Percentiles rank a stretch among this genome's conserved stretches.
These are phyloP conservation scores for Venturia effusa DNA, from an alignment of 2,329 filamentous ascomycete species.

Conservation along the genomic window DNA sequence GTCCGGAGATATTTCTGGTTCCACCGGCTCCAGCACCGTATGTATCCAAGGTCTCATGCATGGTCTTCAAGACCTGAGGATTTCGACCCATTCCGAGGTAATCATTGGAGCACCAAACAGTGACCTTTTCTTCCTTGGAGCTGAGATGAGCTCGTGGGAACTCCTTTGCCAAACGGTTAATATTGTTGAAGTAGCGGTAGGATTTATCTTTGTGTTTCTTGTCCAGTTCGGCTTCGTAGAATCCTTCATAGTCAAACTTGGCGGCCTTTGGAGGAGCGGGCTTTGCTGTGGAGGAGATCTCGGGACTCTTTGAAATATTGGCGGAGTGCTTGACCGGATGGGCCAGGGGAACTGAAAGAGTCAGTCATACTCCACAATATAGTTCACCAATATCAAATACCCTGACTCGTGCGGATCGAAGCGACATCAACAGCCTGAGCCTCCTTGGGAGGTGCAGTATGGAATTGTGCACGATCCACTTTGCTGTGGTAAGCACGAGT, in stretches of 20 bases:
- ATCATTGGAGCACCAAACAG: constrained; percentile 98
- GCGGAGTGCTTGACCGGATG: constrained; percentile 16
- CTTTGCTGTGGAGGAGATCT: constrained; percentile 25
- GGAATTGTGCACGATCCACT: constrained; percentile 60
- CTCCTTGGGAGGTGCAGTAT: constrained; percentile 68
- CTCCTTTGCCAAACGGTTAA: constrained; percentile 93
- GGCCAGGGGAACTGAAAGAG: background rate
- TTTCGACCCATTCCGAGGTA: constrained; percentile 98
- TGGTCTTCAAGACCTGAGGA: constrained; percentile 69
- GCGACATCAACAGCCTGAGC: constrained; percentile 63
- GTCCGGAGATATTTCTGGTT: constrained; percentile 94
- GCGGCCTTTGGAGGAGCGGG: constrained; percentile 36
- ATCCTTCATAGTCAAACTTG: constrained; percentile 83
- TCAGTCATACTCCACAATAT: background rate
- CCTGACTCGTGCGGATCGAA: constrained; percentile 38
- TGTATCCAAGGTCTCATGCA: constrained; percentile 90
- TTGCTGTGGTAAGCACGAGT: constrained; percentile 37
- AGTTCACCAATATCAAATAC: constrained; percentile 23
- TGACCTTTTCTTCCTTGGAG: constrained; percentile 71
- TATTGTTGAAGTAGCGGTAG: constrained; percentile 99
- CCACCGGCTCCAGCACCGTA: constrained; percentile 94
- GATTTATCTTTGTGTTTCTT: constrained; percentile 99
- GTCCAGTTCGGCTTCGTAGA: constrained; percentile 80
- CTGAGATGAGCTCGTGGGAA: constrained; percentile 93
- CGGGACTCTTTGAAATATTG: constrained; percentile 15